Evolutionary conservation across 1,284 basidiomycete genomes (phyloP).

Genomic region (Rhodotorula mucilaginosa): DNA sequence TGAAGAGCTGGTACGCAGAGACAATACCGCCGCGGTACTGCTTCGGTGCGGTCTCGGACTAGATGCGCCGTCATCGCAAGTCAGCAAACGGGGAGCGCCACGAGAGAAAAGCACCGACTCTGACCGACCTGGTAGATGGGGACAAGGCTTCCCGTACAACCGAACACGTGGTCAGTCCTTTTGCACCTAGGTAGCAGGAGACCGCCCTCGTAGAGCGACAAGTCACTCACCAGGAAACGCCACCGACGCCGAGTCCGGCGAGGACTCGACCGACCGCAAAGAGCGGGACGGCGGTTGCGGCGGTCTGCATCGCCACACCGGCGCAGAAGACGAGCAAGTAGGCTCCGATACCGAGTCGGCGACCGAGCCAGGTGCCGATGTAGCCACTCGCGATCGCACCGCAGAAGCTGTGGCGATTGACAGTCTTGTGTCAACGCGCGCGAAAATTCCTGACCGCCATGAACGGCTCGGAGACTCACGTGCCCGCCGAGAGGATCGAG

Average conservation of each 20-base stretch:
- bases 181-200: too few species aligned
- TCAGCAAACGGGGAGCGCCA: too few species aligned
- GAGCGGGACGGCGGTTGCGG: constrained; percentile 21
- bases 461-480: constrained; percentile 1
- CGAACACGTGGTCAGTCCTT: too few species aligned
- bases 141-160: constrained; percentile 38
- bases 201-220: too few species aligned
- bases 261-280: constrained; percentile 68
- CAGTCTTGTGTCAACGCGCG: not conserved
- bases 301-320: constrained; percentile 64
- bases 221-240: constrained; percentile 40
- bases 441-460: too few species aligned
- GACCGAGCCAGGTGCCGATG: constrained; percentile 56
- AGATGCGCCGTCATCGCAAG: constrained; percentile 54
- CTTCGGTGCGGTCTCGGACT: constrained; percentile 71
- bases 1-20: constrained; percentile 42
- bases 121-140: constrained; percentile 19
- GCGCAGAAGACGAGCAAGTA: constrained; percentile 59
- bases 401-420: constrained; percentile 47
- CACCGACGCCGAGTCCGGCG: constrained; percentile 55
- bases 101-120: constrained; percentile 47
- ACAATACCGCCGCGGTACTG: constrained; percentile 80
- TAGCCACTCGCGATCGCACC: constrained; percentile 54
- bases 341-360: constrained; percentile 31
- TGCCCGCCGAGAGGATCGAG: constrained; percentile 24